These are phyloP conservation scores for Globisporangium yorkense DNA, from an alignment of 352 stramenopile species.

Conservation along the genomic window DNA sequence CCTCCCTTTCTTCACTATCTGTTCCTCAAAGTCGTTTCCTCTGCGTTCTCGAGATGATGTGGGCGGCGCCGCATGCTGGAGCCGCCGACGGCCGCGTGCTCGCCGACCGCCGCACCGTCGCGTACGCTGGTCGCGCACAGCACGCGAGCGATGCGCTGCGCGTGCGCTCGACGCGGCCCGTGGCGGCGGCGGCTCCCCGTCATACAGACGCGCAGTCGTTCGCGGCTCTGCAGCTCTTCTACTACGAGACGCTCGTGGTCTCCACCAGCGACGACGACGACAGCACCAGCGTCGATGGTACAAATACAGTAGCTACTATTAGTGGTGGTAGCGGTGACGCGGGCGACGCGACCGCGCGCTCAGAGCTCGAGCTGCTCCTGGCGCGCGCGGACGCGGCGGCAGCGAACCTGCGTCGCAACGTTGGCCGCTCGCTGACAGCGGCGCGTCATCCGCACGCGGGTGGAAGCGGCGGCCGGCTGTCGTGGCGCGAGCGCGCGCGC, in stretches of 20 bases:
- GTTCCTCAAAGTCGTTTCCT: neutral
- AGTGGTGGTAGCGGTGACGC: neutral
- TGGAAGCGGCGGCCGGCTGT: neutral
- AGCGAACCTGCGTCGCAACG: neutral
- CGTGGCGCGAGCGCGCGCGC: constrained; percentile 8
- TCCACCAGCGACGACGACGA: constrained; percentile 17
- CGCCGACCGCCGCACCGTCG: constrained; percentile 47
- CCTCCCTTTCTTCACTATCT: too few species aligned
- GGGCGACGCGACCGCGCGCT: neutral
- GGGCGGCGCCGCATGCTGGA: constrained; percentile 17
- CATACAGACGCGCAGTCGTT: neutral
- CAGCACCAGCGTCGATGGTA: neutral
- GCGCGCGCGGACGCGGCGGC: neutral
- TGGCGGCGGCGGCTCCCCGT: neutral
- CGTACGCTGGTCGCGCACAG: constrained; percentile 46
- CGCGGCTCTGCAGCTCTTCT: constrained; percentile 29
- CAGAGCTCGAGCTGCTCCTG: constrained; percentile 2
- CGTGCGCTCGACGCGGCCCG: constrained; percentile 28
- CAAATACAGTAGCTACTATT: neutral
- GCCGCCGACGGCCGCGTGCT: constrained; percentile 44
- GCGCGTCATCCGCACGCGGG: constrained; percentile 3
- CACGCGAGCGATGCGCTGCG: constrained; percentile 49
- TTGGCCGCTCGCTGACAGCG: neutral
- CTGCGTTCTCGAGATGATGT: constrained; percentile 12
- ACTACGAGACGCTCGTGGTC: constrained; percentile 49